phyloP scores from a whole-genome alignment of 2,329 filamentous ascomycete species.

The Cercospora sp. region DNA sequence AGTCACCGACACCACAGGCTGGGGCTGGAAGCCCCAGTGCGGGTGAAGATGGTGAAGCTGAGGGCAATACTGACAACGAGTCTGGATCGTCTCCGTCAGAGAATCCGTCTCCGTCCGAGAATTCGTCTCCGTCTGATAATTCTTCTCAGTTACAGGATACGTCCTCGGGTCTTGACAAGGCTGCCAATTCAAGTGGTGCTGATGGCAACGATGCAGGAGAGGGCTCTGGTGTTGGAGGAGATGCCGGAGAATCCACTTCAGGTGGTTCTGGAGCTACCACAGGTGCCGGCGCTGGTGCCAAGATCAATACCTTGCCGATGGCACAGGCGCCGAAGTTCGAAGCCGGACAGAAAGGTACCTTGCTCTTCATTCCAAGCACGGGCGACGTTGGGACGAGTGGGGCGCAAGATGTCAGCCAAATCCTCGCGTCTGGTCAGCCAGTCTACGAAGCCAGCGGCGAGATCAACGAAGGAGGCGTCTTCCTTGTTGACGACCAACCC shows the following conservation, averaged over 20 bases:
- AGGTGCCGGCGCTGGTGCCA: neutral
- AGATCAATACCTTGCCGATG: constrained; percentile 1
- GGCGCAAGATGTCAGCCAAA: neutral
- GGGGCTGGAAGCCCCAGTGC: neutral
- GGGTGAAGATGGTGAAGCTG: neutral
- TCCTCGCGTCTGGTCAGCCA: neutral
- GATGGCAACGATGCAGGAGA: neutral
- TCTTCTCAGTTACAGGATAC: neutral
- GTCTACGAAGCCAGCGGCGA: constrained; percentile 8
- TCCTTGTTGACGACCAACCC: constrained; percentile 5
- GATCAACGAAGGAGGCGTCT: constrained; percentile 3
- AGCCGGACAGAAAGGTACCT: constrained; percentile 2
- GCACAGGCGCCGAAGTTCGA: constrained; percentile 3
- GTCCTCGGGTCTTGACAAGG: neutral
- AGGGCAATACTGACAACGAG: neutral
- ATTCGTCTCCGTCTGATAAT: neutral
- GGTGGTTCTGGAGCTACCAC: neutral
- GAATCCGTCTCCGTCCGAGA: neutral
- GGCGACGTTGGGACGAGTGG: neutral
- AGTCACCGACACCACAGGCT: neutral
- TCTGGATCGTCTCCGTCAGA: too few species aligned
- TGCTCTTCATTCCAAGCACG: constrained; percentile 1
- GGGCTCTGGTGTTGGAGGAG: neutral
- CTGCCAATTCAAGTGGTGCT: neutral
- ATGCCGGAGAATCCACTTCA: neutral